Evolutionary conservation across 371 early-diverging fungal genomes (phyloP).

Genomic region (Rhizopus sp.): DNA sequence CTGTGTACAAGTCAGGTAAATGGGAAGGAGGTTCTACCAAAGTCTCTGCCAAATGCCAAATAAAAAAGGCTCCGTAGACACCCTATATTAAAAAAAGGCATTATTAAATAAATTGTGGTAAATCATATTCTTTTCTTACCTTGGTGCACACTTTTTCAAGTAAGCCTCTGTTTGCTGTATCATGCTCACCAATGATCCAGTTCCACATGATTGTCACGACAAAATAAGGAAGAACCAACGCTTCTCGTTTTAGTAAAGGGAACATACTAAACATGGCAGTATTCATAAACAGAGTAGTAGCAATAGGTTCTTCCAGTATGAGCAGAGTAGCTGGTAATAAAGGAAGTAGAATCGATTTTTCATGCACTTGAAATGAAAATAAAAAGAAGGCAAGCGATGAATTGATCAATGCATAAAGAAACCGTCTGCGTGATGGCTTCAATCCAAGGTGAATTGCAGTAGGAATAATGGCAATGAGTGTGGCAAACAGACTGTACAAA

Average conservation of each 20-base stretch:
- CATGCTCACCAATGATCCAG: constrained; percentile 50
- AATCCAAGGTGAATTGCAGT: constrained; percentile 61
- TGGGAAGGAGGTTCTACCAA: constrained; percentile 63
- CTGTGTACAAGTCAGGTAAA: constrained; percentile 81
- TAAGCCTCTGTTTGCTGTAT: constrained; percentile 8
- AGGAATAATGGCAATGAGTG: constrained; percentile 71
- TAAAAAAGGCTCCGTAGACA: constrained; percentile 49
- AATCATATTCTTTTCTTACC: not conserved
- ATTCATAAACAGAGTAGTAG: constrained; percentile 70
- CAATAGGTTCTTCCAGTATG: constrained; percentile 59
- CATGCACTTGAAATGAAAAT: constrained; percentile 97
- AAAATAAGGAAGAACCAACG: constrained; percentile 66
- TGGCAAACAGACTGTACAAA: constrained; percentile 61
- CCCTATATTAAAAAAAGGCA: constrained; percentile 24
- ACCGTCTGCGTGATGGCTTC: constrained; percentile 49
- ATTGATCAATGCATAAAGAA: constrained; percentile 72
- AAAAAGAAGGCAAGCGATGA: constrained; percentile 88
- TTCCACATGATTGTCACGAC: constrained; percentile 69
- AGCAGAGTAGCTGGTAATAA: constrained; percentile 76
- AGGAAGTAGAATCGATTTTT: constrained; percentile 92
- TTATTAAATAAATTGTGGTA: not conserved
- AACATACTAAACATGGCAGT: constrained; percentile 91
- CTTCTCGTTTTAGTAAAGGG: constrained; percentile 82
- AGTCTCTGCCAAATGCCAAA: constrained; percentile 63
- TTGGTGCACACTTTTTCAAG: constrained; percentile 11